phyloP scores from a whole-genome alignment of 352 stramenopile species.

The Globisporangium middletonii region DNA sequence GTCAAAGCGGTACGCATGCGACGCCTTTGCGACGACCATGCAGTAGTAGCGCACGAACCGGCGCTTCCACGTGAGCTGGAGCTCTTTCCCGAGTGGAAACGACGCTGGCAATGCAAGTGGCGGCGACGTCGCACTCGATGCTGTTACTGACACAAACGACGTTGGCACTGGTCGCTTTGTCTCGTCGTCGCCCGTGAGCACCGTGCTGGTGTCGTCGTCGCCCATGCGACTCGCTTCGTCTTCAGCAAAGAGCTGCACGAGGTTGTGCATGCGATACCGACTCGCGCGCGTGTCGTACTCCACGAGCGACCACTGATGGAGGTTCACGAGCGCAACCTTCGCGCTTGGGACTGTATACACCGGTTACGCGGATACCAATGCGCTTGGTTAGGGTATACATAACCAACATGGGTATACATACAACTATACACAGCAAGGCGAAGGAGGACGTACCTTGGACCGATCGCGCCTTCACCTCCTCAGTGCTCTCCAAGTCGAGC shows the following conservation, averaged over 20 bases:
- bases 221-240: conserved; percentile 61
- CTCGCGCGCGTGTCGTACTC: conserved; percentile 66
- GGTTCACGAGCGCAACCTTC: conserved; percentile 43
- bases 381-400: background rate
- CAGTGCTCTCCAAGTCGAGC: conserved; percentile 60
- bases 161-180: conserved; percentile 14
- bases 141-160: conserved; percentile 29
- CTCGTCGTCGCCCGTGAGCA: conserved; percentile 17
- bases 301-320: conserved; percentile 79
- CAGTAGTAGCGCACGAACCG: conserved; percentile 87
- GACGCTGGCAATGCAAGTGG: conserved; percentile 19
- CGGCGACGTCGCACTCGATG: background rate
- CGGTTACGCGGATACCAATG: no score
- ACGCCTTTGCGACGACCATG: conserved; percentile 68
- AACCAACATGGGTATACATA: background rate
- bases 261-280: conserved; percentile 79
- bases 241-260: conserved; percentile 80
- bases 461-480: conserved; percentile 54
- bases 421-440: background rate
- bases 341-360: conserved; percentile 31
- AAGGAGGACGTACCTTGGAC: conserved; percentile 20
- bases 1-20: conserved; percentile 70
- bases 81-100: conserved; percentile 45
- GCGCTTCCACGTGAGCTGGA: conserved; percentile 72
- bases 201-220: conserved; percentile 19